Base-by-base conservation (phyloP, 2,329 filamentous ascomycete species). In the Calonectria multiphialidica region DNA sequence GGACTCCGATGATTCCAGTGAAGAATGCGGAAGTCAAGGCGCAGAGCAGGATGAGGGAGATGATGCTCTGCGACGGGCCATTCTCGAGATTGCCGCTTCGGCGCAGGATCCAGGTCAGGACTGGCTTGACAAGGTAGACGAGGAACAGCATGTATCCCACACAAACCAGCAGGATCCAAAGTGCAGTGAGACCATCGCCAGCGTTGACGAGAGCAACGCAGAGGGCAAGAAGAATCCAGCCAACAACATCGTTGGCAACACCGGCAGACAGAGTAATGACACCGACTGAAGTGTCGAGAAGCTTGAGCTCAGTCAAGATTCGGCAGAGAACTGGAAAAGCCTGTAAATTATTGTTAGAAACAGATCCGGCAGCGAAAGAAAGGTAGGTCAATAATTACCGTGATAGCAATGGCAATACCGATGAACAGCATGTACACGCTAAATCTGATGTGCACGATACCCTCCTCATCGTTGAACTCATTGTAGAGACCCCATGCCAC, bases 161-260 rank as follows among this genome's bases (percentile, higher is more conserved):
- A 66, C 90, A 91, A 49, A 92, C 91, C 6, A 98, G 88, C 15
- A 98, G 85, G 13, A 98, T 95, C 85, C 91, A 98, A 0, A 98
- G 88, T 0, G 96, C 95, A 0, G 94, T 92, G 23, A 98, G 82
- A 0, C 96, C 96, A 47, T 89, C 93, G 18, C 92, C 92, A 25
- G 95, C 95, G 80, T 98, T 98, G 79, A 98, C 95, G 37, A 98
- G 88, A 0, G 96, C 94, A 35, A 98, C 95, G 77, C 96, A 98
- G 42, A 98, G 92, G 0, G 96, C 96, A n/a, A 98, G 92, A 25
- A 98, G 87, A 74, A 98, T 93, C 96, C 96, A 98, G 70, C 83
- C 83, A 23, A 74, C 70, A 10, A 86, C 95, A 81, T 98, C 96
- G 81, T 98, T 98, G 3, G 94, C 95, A 13, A 98, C 95, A 67